Base-by-base conservation (phyloP, 306 rosid genomes). In the Glycine tomentella region DNA sequence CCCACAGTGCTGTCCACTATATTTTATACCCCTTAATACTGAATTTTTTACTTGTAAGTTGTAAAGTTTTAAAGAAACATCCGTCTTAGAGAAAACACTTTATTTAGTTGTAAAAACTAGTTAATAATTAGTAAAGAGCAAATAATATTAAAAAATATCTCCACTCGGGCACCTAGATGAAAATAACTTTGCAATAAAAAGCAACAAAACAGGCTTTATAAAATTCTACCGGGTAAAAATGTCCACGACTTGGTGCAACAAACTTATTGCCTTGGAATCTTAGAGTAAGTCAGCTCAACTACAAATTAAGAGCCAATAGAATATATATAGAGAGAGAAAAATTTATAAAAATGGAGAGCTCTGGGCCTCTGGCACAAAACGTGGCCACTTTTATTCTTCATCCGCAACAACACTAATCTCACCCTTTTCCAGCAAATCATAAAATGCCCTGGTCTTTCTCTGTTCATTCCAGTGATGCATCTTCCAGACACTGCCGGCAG, bases 391-490 rank as follows among this genome's bases (percentile, higher is more conserved):
- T 79, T 81, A 93, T 74, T 86, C 91, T 84, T 89, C 93, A 5
- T 82, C 78, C 0, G 76, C 92, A 20, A 93, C 80, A 14, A 93
- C 95, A 49, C 98, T 82, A 17, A 91, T 91, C 91, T 93, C 97
- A 56, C 92, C 97, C 68, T 87, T 93, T 55, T 93, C 97, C 6
- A 90, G 91, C 76, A 91, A 80, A 86, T 93, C 93, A 69, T 90
- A 90, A 63, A 93, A 93, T 25, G 87, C 7, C 84, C 95, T 85
- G 49, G 80, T 81, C 56, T 84, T 93, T 86, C 87, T 87, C 88
- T 93, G 93, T 85, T 93, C 94, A 74, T 93, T 93, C 97, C 98
- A 93, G 80, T 93, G 98, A 85, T 89, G 84, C 94, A 85, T 93
- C 84, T 93, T 93, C 93, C 98, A 93, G 45, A 91, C 84, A 85